Evolutionary conservation across 2,329 filamentous ascomycete species (phyloP).

Genomic region (Neonectria punicea): DNA sequence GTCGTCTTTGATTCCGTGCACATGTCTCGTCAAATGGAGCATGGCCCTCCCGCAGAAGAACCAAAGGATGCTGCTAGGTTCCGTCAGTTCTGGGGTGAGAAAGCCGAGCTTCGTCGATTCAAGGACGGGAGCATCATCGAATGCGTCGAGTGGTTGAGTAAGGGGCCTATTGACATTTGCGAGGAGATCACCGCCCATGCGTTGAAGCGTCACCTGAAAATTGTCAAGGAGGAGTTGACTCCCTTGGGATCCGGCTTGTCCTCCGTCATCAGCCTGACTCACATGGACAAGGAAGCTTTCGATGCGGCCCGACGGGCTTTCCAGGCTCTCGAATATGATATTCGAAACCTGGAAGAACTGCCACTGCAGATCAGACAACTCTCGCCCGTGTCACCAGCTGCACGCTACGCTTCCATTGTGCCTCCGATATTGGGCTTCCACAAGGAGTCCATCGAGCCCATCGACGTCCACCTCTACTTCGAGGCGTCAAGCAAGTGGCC

Average conservation of each 20-base stretch:
- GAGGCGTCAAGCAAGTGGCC: constrained; percentile 95
- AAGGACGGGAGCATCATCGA: constrained; percentile 95
- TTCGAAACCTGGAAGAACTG: constrained; percentile 82
- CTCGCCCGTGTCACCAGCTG: constrained; percentile 74
- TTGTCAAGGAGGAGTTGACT: constrained; percentile 63
- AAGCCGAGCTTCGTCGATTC: constrained; percentile 91
- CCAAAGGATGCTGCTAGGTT: constrained; percentile 85
- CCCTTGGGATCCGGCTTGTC: constrained; percentile 63
- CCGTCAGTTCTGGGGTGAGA: constrained; percentile 93
- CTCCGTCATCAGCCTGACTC: constrained; percentile 57
- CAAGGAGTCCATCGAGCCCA: constrained; percentile 62
- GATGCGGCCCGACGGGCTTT: constrained; percentile 77
- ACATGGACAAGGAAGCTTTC: constrained; percentile 68
- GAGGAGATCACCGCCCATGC: constrained; percentile 83
- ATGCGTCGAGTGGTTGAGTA: constrained; percentile 84
- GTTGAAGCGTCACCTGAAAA: constrained; percentile 74
- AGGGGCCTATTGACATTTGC: constrained; percentile 72
- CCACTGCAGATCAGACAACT: constrained; percentile 89
- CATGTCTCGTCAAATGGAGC: constrained; percentile 81
- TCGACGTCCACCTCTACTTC: constrained; percentile 88
- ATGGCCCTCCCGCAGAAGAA: constrained; percentile 86
- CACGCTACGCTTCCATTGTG: constrained; percentile 77
- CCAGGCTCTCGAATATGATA: constrained; percentile 76
- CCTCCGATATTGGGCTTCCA: constrained; percentile 54
- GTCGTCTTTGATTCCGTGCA: constrained; percentile 79